Base-by-base conservation (phyloP, 345 rosid species). In the Schrenkiella parvula region DNA sequence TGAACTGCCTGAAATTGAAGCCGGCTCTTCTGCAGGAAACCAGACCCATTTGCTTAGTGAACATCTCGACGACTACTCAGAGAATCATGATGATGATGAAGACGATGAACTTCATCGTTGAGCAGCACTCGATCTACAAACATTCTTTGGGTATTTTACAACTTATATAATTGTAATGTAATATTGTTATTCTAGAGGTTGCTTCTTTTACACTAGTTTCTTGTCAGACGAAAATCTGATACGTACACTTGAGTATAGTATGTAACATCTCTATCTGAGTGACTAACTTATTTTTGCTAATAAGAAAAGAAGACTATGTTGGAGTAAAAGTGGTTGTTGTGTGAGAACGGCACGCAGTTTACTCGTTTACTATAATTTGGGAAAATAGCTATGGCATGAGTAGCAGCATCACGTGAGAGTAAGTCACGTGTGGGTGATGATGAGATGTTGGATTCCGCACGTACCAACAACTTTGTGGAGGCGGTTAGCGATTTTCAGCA, bases 1-100 rank as follows among this genome's bases (percentile, higher is more conserved):
- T 70, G 81, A 59, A 50, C 75, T 91, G 57, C 97, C 97, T 12
- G 90, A 80, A 68, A 71, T 82, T 1, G 85, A 88, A 74, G 68
- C 81, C 11, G 86, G 84, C 1, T 85, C 92, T 89, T 74, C 81
- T 32, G 18, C 18, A 12, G 86, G 60, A 31, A 87, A 79, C 37
- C 71, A 70, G 0, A 57, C 47, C n/a, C 98, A 83, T 39, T 44
- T 83, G 64, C 80, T 91, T 32, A 85, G 80, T 68, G 88, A 84
- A 53, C 93, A 89, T 78, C 92, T 88, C 56, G 83, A 81, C 66
- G 77, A 88, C 69, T 47, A 56, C 60, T 35, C 58, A 38, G 73
- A 75, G 18, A 12, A 50, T 37, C 19, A 65, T 58, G 68, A 74
- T 66, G 77, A 66, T 23, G 48, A 48, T 21, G 14, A 39, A n/a